These are phyloP conservation scores for Poronia punctata DNA, from an alignment of 495 filamentous ascomycete genomes.

Conservation along the genomic window DNA sequence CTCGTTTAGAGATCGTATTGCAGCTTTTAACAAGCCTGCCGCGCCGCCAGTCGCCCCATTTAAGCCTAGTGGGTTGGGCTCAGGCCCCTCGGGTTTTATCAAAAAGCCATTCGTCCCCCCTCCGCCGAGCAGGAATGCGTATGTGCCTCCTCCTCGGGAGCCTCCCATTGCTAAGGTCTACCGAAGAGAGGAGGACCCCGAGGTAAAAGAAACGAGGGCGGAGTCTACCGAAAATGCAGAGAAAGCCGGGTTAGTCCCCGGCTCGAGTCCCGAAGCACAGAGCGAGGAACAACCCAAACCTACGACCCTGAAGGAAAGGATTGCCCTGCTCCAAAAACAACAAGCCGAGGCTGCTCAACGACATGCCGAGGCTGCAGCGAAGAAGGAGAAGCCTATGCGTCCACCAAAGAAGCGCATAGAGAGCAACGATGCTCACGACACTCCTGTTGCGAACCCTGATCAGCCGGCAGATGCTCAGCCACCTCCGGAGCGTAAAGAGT, in stretches of 20 bases:
- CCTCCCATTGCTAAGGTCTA: conserved; percentile 69
- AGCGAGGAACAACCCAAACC: conserved; percentile 81
- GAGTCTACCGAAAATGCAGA: conserved; percentile 51
- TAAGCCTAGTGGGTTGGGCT: conserved; percentile 61
- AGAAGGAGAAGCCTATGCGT: conserved; percentile 81
- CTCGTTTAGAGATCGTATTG: conserved; percentile 91
- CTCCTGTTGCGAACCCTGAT: conserved; percentile 20
- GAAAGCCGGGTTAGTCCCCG: conserved; percentile 49
- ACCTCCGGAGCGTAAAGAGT: conserved; percentile 39
- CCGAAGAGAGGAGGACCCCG: conserved; percentile 82
- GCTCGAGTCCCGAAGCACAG: conserved; percentile 38
- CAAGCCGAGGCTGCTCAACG: conserved; percentile 79
- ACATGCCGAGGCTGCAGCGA: conserved; percentile 69
- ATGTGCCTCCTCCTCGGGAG: conserved; percentile 61
- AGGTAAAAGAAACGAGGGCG: conserved; percentile 60
- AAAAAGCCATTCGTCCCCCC: conserved; percentile 99
- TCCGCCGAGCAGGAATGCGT: conserved; percentile 89
- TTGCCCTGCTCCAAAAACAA: conserved; percentile 88
- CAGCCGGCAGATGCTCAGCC: conserved; percentile 32
- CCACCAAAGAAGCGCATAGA: conserved; percentile 76
- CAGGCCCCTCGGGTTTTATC: conserved; percentile 63
- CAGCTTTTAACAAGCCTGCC: conserved; percentile 88
- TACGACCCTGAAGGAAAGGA: conserved; percentile 86
- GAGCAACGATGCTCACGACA: conserved; percentile 30
- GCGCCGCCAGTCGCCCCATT: conserved; percentile 80